Conservation (phyloP, 192 early-diverging fungal genomes). For the Entomortierella beljakovae region DNA sequence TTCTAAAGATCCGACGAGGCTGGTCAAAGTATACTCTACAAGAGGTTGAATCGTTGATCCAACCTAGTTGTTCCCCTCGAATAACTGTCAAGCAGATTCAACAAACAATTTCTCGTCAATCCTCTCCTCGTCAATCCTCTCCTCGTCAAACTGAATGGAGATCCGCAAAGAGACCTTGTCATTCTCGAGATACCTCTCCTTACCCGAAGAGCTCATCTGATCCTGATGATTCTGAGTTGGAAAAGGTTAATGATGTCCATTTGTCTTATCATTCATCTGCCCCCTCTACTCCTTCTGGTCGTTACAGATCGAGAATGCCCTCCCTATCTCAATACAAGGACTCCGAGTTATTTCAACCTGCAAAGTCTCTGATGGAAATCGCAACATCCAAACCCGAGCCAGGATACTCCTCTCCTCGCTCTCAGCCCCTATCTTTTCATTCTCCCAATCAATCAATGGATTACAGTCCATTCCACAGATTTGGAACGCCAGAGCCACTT, state of each 20-base stretch:
- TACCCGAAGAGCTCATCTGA: conserved; percentile 16
- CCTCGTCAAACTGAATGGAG: conserved; percentile 15
- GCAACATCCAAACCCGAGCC: conserved; percentile 43
- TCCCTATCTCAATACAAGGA: conserved; percentile 47
- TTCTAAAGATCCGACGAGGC: conserved; percentile 45
- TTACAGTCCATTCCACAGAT: conserved; percentile 5
- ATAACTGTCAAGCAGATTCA: conserved; percentile 21
- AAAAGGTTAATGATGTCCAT: conserved; percentile 1
- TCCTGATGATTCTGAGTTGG: not conserved
- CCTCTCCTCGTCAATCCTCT: conserved; percentile 14
- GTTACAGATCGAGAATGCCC: conserved; percentile 27
- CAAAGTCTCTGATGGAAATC: conserved; percentile 48
- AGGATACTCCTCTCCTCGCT: conserved; percentile 25
- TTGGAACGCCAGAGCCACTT: conserved; percentile 18
- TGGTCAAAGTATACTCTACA: conserved; percentile 53
- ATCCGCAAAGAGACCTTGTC: not conserved
- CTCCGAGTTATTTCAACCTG: conserved; percentile 37
- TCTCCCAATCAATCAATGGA: not conserved
- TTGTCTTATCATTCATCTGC: conserved; percentile 7
- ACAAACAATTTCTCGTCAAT: conserved; percentile 20
- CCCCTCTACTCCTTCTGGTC: conserved; percentile 5
- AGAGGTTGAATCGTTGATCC: conserved; percentile 46
- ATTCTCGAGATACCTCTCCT: not conserved
- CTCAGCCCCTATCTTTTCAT: not conserved
- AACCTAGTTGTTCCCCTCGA: conserved; percentile 36